phyloP scores from a whole-genome alignment of 305 asterid species.

The Solanum hybrid region DNA sequence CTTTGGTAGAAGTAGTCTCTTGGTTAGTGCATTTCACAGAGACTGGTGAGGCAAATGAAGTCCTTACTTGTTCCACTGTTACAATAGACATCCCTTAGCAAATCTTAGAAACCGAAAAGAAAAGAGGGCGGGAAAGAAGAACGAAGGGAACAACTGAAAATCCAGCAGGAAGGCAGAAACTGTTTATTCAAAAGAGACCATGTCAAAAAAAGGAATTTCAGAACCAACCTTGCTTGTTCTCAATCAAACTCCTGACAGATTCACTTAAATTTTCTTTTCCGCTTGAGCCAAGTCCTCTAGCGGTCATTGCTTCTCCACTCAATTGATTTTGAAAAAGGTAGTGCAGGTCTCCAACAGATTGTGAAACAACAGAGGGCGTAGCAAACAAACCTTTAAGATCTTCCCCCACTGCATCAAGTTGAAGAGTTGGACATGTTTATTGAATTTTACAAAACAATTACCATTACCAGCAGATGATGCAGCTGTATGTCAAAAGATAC shows the following conservation, averaged over 20 bases:
- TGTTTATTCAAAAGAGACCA: neutral
- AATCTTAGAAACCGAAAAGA: neutral
- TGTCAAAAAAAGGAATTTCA: neutral
- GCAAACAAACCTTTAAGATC: slow-evolving; percentile 2
- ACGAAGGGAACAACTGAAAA: neutral
- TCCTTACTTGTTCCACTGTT: neutral
- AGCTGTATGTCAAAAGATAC: neutral
- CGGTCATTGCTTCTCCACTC: neutral
- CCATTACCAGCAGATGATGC: neutral
- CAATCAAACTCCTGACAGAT: neutral
- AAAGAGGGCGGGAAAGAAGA: neutral
- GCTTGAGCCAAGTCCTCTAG: neutral
- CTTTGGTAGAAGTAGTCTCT: neutral
- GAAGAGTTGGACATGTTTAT: neutral
- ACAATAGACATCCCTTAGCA: neutral
- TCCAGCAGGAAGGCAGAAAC: neutral
- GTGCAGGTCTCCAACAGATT: neutral
- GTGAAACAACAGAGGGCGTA: neutral
- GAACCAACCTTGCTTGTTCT: neutral
- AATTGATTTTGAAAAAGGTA: neutral
- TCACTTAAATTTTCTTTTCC: neutral
- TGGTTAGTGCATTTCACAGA: neutral
- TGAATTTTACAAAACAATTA: neutral
- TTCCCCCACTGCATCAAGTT: slow-evolving; percentile 1
- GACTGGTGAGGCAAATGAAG: neutral